These are phyloP conservation scores for Moricandia arvensis DNA, from an alignment of 345 rosid species.

Conservation along the genomic window DNA sequence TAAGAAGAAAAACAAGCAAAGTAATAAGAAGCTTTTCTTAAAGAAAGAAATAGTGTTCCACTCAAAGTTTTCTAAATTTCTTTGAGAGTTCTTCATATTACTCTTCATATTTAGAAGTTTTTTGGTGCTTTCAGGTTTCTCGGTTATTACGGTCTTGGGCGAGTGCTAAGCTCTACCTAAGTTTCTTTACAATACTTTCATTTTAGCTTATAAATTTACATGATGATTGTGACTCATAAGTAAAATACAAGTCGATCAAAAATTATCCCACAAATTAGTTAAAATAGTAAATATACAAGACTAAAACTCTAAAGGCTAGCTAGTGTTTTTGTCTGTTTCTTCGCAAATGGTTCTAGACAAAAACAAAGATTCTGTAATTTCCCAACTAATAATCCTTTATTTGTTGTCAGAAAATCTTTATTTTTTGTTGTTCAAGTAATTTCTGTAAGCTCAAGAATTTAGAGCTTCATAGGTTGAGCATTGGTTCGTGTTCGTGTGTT, in stretches of 20 bases:
- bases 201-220: not conserved
- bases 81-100: too few species aligned
- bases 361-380: constrained; percentile 24
- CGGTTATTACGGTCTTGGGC: too few species aligned
- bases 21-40: too few species aligned
- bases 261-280: not conserved
- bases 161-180: not conserved
- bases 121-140: too few species aligned
- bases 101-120: too few species aligned
- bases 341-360: constrained; percentile 25
- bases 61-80: too few species aligned
- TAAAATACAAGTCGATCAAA: not conserved
- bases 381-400: not conserved
- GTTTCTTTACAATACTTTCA: not conserved
- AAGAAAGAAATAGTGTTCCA: too few species aligned
- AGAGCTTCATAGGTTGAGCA: too few species aligned
- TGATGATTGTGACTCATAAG: not conserved
- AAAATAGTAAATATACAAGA: not conserved
- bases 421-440: not conserved
- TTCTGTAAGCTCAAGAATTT: too few species aligned
- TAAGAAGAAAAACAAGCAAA: too few species aligned
- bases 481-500: too few species aligned
- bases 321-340: constrained; percentile 27
- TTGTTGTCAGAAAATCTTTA: not conserved
- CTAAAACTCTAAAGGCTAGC: not conserved